Base-by-base conservation (phyloP, 768 basidiomycete species). In the Daedaleopsis sinensis region DNA sequence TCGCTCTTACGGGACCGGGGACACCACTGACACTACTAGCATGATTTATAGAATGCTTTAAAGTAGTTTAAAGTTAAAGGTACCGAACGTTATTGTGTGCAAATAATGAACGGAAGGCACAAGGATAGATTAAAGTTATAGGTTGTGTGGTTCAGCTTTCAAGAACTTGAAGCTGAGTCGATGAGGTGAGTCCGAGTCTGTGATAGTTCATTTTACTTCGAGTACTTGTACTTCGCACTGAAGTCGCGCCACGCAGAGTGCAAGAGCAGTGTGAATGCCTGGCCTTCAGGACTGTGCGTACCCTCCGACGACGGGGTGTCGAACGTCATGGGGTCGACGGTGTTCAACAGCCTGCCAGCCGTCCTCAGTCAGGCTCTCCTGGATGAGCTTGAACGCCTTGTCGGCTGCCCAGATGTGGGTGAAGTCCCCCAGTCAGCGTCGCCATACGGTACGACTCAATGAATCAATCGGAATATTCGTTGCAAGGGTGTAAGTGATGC, bases 371-470 rank as follows among this genome's bases (percentile, higher is more conserved):
- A 83, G 65, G 66, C 75, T 81, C n/a, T 68, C 52, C 54, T 73
- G 67, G 36, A 82, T 72, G 19, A 80, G 65, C 16, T 68, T 52
- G 43, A 79, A 64, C 3, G 79, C 82, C 44, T 69, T 73, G 61
- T 77, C 72, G 9, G 84, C 84, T 23, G 74, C 66, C 1, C 71
- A 69, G 38, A 84, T 70, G 53, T 78, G 71, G 10, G 72, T 69
- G 27, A 64, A 65, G 62, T 77, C 72, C 36, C n/a, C 74, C 68
- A 6, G 78, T 79, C 58, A 83, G 71, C 3, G 69, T 64, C 13
- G 83, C 81, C 71, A 84, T 76, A 36, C 86, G 80, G 68, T 83
- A 86, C 8, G 84, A 83, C n/a, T n/a, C n/a, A n/a, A n/a, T n/a
- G n/a, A n/a, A n/a, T n/a, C n/a, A n/a, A n/a, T n/a, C n/a, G n/a